Evolutionary conservation across 2,329 filamentous ascomycete genomes (phyloP).

Genomic region (Basipetospora chlamydospora): DNA sequence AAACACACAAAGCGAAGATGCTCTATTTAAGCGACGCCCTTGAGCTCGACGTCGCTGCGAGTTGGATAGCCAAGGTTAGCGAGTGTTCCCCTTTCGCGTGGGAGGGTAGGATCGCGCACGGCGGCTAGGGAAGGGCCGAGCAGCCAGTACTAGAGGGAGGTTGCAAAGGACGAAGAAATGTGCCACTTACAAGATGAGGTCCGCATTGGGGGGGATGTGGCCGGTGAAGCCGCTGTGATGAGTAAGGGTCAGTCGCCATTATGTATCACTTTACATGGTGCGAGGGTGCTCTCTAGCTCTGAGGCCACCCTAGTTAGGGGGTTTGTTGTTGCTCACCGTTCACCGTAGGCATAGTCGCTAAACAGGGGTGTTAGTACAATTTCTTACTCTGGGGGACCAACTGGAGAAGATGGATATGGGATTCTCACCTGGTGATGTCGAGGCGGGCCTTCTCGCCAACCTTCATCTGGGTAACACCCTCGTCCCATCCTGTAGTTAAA

Average conservation of each 20-base stretch:
- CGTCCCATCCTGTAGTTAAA: constrained; percentile 53
- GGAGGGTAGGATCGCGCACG: too few relatives aligned
- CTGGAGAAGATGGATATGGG: not conserved
- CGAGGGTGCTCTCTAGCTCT: too few relatives aligned
- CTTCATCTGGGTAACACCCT: constrained; percentile 75
- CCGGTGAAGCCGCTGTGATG: constrained; percentile 57
- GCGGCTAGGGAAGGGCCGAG: too few relatives aligned
- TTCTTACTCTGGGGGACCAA: not conserved
- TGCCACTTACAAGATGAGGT: constrained; percentile 69
- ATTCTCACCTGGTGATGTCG: constrained; percentile 58
- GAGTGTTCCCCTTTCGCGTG: too few relatives aligned
- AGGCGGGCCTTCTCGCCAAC: constrained; percentile 81
- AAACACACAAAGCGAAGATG: too few relatives aligned
- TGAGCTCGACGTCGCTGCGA: constrained; percentile 52
- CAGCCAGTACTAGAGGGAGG: too few relatives aligned
- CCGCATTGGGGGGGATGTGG: constrained; percentile 60
- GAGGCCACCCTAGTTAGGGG: too few relatives aligned
- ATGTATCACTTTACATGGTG: too few relatives aligned
- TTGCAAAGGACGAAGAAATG: too few relatives aligned
- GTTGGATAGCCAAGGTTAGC: too few relatives aligned
- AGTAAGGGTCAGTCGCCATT: not conserved
- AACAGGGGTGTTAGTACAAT: not conserved
- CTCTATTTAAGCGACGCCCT: too few relatives aligned
- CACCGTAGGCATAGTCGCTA: constrained; percentile 52
- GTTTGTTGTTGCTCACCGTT: constrained; percentile 28